Evolutionary conservation across 164 flowering plant species (phyloP).

Genomic region (Umbellularia californica): DNA sequence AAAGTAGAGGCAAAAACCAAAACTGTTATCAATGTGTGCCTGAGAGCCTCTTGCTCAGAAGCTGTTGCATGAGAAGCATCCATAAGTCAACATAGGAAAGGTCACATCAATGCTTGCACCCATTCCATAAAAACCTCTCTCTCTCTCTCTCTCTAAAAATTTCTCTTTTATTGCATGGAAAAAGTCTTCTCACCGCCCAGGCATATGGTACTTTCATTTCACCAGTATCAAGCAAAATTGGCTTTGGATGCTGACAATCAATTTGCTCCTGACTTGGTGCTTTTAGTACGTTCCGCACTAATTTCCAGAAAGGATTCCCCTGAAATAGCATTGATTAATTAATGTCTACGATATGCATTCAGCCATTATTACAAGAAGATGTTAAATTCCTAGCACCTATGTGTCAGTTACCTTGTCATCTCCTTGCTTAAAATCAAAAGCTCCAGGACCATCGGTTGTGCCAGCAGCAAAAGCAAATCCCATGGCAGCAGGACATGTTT

Average conservation of each 20-base stretch:
- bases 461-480: slow-evolving; percentile 99
- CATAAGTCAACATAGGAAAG: no score
- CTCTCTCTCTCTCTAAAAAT: no score
- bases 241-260: slow-evolving; percentile 89
- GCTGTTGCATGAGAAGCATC: no score
- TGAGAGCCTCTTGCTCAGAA: no score
- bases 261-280: slow-evolving; percentile 63
- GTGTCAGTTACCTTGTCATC: slow-evolving; percentile 58
- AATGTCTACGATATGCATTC: no score
- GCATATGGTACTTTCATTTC: slow-evolving; percentile 93
- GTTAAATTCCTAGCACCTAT: background rate
- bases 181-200: slow-evolving; percentile 75
- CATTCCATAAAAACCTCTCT: no score
- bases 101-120: no score
- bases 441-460: slow-evolving; percentile 99
- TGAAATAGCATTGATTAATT: slow-evolving; percentile 19
- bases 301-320: slow-evolving; percentile 96
- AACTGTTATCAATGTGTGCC: no score
- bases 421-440: slow-evolving; percentile 97
- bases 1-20: no score
- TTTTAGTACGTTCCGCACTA: slow-evolving; percentile 70
- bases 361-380: no score
- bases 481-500: slow-evolving; percentile 99
- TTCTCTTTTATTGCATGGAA: no score
- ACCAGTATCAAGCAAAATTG: slow-evolving; percentile 95